phyloP scores from a whole-genome alignment of 768 basidiomycete genomes.

The Collybia sordida region DNA sequence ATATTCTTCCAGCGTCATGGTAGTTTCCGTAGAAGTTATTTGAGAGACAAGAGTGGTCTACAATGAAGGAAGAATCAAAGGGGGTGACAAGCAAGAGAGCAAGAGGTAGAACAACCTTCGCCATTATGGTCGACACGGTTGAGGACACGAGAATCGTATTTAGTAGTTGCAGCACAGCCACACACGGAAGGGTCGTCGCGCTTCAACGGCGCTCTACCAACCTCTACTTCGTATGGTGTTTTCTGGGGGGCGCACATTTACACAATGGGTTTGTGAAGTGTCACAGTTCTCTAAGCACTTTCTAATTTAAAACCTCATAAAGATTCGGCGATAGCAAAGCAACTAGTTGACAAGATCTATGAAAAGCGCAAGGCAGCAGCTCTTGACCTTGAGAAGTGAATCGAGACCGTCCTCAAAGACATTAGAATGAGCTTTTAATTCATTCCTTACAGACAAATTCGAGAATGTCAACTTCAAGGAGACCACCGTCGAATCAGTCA shows the following conservation, averaged over 20 bases:
- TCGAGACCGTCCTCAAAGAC: slow-evolving; percentile 2
- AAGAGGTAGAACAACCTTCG: slow-evolving; percentile 21
- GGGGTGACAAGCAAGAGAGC: slow-evolving; percentile 45
- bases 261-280: slow-evolving; percentile 24
- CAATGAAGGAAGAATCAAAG: slow-evolving; percentile 38
- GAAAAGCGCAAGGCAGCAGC: slow-evolving; percentile 96
- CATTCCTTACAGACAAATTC: slow-evolving; percentile 60
- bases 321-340: slow-evolving; percentile 78
- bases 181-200: background rate
- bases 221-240: slow-evolving; percentile 2
- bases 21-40: slow-evolving; percentile 57
- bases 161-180: slow-evolving; percentile 22
- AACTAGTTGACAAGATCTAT: slow-evolving; percentile 90
- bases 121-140: slow-evolving; percentile 5
- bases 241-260: background rate
- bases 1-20: slow-evolving; percentile 34
- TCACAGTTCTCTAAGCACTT: background rate
- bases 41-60: slow-evolving; percentile 43
- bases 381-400: slow-evolving; percentile 91
- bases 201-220: slow-evolving; percentile 1
- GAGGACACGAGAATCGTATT: too few relatives aligned
- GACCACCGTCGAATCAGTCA: slow-evolving; percentile 79
- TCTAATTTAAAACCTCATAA: background rate
- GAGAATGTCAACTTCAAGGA: slow-evolving; percentile 80
- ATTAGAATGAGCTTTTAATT: slow-evolving; percentile 2